A percentile compares a stretch with the other conserved stretches of the same genome.
phyloP scores from a whole-genome alignment of 352 stramenopile species.

The Albugo laibachii region DNA sequence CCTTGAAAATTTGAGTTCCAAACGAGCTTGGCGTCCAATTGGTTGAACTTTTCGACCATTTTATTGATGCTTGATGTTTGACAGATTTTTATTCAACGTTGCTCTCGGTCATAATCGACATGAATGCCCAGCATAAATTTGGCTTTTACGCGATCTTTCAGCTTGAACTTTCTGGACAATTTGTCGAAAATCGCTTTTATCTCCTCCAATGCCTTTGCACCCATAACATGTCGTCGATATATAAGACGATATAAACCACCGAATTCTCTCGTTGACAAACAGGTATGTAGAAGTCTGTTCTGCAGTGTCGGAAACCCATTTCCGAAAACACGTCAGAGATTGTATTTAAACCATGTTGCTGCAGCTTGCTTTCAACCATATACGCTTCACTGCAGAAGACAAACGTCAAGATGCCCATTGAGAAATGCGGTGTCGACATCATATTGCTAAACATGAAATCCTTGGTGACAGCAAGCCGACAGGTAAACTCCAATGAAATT shows the following conservation, averaged over 20 bases:
- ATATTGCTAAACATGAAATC: slow-evolving; percentile 8
- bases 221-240: slow-evolving; percentile 9
- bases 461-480: slow-evolving; percentile 6
- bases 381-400: slow-evolving; percentile 2
- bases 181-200: not conserved
- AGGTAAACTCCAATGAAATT: slow-evolving; percentile 10
- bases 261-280: slow-evolving; percentile 3
- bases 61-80: slow-evolving; percentile 1
- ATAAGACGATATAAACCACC: slow-evolving; percentile 5
- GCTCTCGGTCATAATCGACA: slow-evolving; percentile 7
- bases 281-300: slow-evolving; percentile 2
- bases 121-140: slow-evolving; percentile 12
- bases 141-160: slow-evolving; percentile 5
- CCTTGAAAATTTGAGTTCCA: not conserved
- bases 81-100: not conserved
- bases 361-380: slow-evolving; percentile 12
- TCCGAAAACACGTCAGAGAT: too few relatives aligned
- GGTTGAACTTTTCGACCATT: slow-evolving; percentile 4
- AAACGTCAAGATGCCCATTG: slow-evolving; percentile 1
- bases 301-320: too few relatives aligned
- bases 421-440: slow-evolving; percentile 7
- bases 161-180: not conserved
- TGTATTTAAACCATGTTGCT: slow-evolving; percentile 10
- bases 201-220: not conserved
- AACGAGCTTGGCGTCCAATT: slow-evolving; percentile 5